Evolutionary conservation across 2,329 filamentous ascomycete genomes (phyloP).

Genomic region (Xylariaceae sp.): DNA sequence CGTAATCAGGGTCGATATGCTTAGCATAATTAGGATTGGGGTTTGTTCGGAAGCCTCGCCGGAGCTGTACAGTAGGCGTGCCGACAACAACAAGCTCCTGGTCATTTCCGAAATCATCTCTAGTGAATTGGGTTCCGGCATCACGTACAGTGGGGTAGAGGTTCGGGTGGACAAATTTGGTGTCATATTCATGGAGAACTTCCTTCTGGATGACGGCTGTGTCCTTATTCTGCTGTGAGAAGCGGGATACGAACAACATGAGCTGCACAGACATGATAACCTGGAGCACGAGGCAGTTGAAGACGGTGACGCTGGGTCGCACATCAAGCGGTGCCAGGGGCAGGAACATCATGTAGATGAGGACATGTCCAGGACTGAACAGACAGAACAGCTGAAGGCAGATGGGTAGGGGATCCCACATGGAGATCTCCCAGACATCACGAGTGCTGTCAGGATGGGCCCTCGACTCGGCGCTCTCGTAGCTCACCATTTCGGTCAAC

Average conservation of each 20-base stretch:
- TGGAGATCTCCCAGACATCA: constrained; percentile 90
- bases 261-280: constrained; percentile 73
- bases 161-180: constrained; percentile 87
- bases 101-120: constrained; percentile 39
- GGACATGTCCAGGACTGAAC: constrained; percentile 90
- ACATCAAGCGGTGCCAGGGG: constrained; percentile 73
- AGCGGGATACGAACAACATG: constrained; percentile 66
- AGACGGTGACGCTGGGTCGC: constrained; percentile 78
- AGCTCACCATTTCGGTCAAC: constrained; percentile 62
- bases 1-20: constrained; percentile 68
- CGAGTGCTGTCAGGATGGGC: constrained; percentile 76
- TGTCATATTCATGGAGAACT: constrained; percentile 92
- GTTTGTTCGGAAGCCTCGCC: constrained; percentile 73
- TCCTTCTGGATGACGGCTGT: constrained; percentile 80
- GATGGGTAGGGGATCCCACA: constrained; percentile 91
- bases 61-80: constrained; percentile 59
- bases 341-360: constrained; percentile 84
- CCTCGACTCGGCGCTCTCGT: constrained; percentile 71
- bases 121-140: constrained; percentile 75
- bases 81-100: constrained; percentile 45
- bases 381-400: constrained; percentile 79
- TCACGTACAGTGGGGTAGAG: constrained; percentile 74
- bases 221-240: constrained; percentile 83
- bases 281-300: constrained; percentile 76
- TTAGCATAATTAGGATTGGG: constrained; percentile 77